A percentile compares a stretch with the other conserved stretches of the same genome.
Evolutionary conservation across 164 flowering plant species (phyloP).

Genomic region (grape (Vitis vinifera)): ASM3070453v1 NC_081820.1:27005001-27005500

Average conservation of each 20-base stretch:
- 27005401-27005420: no score
- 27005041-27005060: conserved; percentile 8
- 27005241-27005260: not conserved
- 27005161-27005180: conserved; percentile 10
- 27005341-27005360: no score
- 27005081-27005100: not conserved
- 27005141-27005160: not conserved
- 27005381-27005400: no score
- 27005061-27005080: not conserved
- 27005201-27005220: not conserved
- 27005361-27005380: no score
- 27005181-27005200: not conserved
- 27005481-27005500: no score
- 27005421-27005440: no score
- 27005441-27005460: no score
- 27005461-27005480: no score
- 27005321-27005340: no score
- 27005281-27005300: no score
- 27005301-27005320: no score
- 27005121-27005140: conserved; percentile 17
- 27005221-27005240: not conserved
- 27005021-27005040: conserved; percentile 71
- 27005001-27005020: conserved; percentile 50
- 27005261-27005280: no score
- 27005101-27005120: not conserved